Base-by-base conservation (phyloP, 2,329 filamentous ascomycete species). In the Venturia asperata region DNA sequence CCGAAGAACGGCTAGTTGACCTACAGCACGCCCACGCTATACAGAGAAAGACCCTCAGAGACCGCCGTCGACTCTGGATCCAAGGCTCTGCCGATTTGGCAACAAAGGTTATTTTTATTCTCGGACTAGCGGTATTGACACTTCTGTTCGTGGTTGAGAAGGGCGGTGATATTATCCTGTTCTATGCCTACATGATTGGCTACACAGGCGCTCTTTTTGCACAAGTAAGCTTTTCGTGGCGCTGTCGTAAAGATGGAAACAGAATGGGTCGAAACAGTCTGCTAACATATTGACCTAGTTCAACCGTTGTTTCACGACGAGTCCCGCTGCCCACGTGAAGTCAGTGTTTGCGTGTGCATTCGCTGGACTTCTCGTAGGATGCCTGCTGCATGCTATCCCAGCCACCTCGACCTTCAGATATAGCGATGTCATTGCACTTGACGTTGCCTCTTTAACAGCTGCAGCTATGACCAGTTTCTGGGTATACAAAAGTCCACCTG, bases 381-480 rank as follows among this genome's bases (percentile, higher is more conserved):
- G 15, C 21, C 19, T 61, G 37, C 19, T 61, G 10, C 37, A 61
- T 13, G 60, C 39, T 3, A 5, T 61, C 13, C 39, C 60, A 9
- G 37, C 42, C 13, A 61, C 60, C 30, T 42, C 60, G 6, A 17
- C 39, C 1, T 61, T 61, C 60, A 41, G 42, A 3, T 84, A 79
- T 68, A 75, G 76, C 43, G 76, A 77, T 61, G 78, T 82, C n/a
- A 79, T 83, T 66, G 77, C 79, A 2, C 74, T 84, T 13, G 80
- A 73, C 7, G 70, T 74, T 5, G 75, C 78, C 5, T 83, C 82
- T 9, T 84, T 82, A 82, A 80, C 75, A 13, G 77, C 79, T n/a
- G 82, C 80, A 15, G 69, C 83, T 19, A 72, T 83, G 42, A 61
- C 60, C 39, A 61, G 60, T 21, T 42, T 41, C 21, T 61, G 60